These are phyloP conservation scores for Kregervanrija pseudodelftensis DNA, from an alignment of 805 yeast species.

Conservation along the genomic window DNA sequence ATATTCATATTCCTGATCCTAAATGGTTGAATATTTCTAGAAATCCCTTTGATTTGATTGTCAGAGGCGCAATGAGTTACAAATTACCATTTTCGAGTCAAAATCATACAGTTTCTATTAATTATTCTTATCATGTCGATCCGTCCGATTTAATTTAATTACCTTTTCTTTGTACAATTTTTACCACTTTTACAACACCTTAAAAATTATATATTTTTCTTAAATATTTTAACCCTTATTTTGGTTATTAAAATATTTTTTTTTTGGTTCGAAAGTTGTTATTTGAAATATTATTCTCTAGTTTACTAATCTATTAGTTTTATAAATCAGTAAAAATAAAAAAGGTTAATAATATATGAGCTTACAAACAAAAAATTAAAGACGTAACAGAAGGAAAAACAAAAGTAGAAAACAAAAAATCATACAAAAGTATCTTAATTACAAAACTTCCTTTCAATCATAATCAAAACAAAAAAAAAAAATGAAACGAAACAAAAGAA, in stretches of 20 bases:
- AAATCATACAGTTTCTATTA: constrained; percentile 53
- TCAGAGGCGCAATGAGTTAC: constrained; percentile 77
- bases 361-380: too few species aligned
- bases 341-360: too few species aligned
- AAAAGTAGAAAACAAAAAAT: background rate
- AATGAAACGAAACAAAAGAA: background rate
- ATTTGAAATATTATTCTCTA: too few species aligned
- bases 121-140: constrained; percentile 49
- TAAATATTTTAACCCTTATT: too few species aligned
- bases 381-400: background rate
- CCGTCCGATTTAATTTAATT: constrained; percentile 27
- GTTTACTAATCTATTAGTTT: too few species aligned
- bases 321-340: too few species aligned
- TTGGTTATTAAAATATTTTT: too few species aligned
- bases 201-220: too few species aligned
- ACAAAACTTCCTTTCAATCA: background rate
- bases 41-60: constrained; percentile 78
- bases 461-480: background rate
- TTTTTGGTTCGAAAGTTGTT: too few species aligned
- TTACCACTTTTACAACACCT: too few species aligned
- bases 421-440: background rate
- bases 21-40: constrained; percentile 72
- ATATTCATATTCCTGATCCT: constrained; percentile 21
- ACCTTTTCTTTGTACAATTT: background rate
- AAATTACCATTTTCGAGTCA: constrained; percentile 56